A percentile compares a stretch with the other conserved stretches of the same genome.
phyloP scores from a whole-genome alignment of 257 asterid species.

The Euphrasia confusa region DNA sequence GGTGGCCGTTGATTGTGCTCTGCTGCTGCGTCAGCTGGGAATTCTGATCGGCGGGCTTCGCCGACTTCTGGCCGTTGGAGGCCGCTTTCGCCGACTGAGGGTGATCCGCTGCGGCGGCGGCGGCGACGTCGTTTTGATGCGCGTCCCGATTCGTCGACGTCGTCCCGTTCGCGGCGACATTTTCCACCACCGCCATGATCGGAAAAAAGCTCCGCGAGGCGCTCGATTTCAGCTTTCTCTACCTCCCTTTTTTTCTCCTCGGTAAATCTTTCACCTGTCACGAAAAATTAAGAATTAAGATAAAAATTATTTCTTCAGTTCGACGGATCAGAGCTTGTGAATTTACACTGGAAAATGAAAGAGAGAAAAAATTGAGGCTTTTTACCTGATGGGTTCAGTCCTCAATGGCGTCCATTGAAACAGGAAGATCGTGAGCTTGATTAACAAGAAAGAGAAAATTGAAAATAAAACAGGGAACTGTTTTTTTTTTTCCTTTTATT shows the following conservation, averaged over 20 bases:
- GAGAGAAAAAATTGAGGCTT: background rate
- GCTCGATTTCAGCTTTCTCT: conserved; percentile 15
- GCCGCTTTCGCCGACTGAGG: conserved; percentile 38
- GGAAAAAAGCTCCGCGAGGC: conserved; percentile 25
- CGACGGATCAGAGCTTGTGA: conserved; percentile 34
- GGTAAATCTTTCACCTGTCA: background rate
- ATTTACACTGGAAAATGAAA: background rate
- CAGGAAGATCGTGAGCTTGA: conserved; percentile 36
- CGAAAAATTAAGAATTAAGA: conserved; percentile 11
- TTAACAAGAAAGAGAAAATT: conserved; percentile 22
- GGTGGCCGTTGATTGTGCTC: conserved; percentile 39
- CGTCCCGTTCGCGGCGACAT: conserved; percentile 46
- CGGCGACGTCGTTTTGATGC: conserved; percentile 41
- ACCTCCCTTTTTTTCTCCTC: background rate
- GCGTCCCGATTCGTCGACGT: conserved; percentile 51
- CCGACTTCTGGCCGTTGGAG: conserved; percentile 37
- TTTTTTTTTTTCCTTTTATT: conserved; percentile 29
- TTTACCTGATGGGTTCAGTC: conserved; percentile 40
- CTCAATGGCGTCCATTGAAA: conserved; percentile 48
- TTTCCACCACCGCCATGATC: conserved; percentile 91
- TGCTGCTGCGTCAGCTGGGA: conserved; percentile 34
- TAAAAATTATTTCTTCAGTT: conserved; percentile 16
- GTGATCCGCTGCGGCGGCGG: conserved; percentile 22
- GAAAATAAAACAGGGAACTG: conserved; percentile 30
- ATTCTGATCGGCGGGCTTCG: conserved; percentile 43